Conservation (phyloP, 2,329 filamentous ascomycete species). For the Coleophoma crateriformis region DNA sequence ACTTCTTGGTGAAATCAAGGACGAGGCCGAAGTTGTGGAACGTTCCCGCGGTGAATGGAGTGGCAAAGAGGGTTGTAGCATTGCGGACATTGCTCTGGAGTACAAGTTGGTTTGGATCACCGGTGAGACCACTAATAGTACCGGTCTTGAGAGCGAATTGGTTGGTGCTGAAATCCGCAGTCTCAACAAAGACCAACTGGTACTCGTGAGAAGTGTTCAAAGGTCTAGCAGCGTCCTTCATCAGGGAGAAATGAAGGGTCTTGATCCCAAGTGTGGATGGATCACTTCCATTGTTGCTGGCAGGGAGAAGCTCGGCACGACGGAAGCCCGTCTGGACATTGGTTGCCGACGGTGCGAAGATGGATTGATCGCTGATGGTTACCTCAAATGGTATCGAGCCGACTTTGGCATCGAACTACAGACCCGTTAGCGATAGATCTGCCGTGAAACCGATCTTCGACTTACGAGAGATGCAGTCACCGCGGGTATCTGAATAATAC, state of each 20-base stretch:
- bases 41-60: conserved; percentile 40
- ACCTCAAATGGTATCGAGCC: conserved; percentile 10
- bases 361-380: conserved; percentile 41
- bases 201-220: conserved; percentile 59
- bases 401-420: conserved; percentile 12
- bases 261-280: conserved; percentile 48
- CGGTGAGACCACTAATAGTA: conserved; percentile 37
- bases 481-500: conserved; percentile 42
- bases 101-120: conserved; percentile 35
- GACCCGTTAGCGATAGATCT: background rate
- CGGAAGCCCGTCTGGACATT: conserved; percentile 54
- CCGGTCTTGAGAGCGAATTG: conserved; percentile 52
- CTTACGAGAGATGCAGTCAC: conserved; percentile 33
- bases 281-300: conserved; percentile 44
- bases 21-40: conserved; percentile 60
- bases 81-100: conserved; percentile 42
- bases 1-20: conserved; percentile 52
- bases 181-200: conserved; percentile 46
- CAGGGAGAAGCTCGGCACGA: conserved; percentile 49
- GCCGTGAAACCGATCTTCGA: conserved; percentile 2
- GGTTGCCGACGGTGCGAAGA: conserved; percentile 45
- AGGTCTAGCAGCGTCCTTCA: conserved; percentile 43
- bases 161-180: conserved; percentile 40
- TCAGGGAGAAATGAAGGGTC: conserved; percentile 56
- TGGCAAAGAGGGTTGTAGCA: conserved; percentile 42